These are phyloP conservation scores for Saprolegnia diclina DNA, from an alignment of 352 stramenopile genomes.

Conservation along the genomic window DNA sequence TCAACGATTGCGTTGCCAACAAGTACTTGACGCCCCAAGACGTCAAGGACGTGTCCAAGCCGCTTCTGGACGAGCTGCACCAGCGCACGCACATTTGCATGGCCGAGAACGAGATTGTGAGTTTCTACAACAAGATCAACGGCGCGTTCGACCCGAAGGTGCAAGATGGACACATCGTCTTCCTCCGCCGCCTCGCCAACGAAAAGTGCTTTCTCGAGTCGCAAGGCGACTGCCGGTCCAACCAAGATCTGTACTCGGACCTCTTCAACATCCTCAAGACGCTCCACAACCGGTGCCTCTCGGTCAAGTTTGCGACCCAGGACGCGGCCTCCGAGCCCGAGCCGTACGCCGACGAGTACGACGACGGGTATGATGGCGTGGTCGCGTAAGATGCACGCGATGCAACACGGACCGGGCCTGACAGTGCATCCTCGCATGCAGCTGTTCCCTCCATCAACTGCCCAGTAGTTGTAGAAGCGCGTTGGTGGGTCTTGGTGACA, in stretches of 20 bases:
- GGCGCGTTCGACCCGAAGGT: constrained; percentile 10
- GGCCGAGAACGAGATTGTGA: constrained; percentile 20
- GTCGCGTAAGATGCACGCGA: too few species aligned
- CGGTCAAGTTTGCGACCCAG: neutral
- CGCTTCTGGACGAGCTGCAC: neutral
- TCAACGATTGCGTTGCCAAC: constrained; percentile 8
- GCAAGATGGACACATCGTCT: constrained; percentile 20
- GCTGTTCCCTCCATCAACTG: constrained; percentile 9
- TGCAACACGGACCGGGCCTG: neutral
- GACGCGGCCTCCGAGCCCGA: neutral
- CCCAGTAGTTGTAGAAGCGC: neutral
- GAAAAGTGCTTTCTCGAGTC: constrained; percentile 6
- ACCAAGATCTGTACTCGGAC: constrained; percentile 6
- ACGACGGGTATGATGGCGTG: neutral
- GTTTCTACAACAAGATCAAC: constrained; percentile 19
- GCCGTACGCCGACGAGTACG: neutral
- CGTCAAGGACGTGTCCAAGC: constrained; percentile 12
- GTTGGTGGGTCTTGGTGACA: constrained; percentile 16
- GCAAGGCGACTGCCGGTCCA: neutral
- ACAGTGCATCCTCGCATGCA: neutral
- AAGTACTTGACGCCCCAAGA: neutral
- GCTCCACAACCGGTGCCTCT: constrained; percentile 21
- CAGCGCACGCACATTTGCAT: constrained; percentile 19
- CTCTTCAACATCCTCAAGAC: constrained; percentile 8
- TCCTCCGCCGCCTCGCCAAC: constrained; percentile 19